A percentile compares a stretch with the other conserved stretches of the same genome.
Evolutionary conservation across 1,139 yeast genomes (phyloP).

Genomic region (Magnusiomyces tetraspermus): DNA sequence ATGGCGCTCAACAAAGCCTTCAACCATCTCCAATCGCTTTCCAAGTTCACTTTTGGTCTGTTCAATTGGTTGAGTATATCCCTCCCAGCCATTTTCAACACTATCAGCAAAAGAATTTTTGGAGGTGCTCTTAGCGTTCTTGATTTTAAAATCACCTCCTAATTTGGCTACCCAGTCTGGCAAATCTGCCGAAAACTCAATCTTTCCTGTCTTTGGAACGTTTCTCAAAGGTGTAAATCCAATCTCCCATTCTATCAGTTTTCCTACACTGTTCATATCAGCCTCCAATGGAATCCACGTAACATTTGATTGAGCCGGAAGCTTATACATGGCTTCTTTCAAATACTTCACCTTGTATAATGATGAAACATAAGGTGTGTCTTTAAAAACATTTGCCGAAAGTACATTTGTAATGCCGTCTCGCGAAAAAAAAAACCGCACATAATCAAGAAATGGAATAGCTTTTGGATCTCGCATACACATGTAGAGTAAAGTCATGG

Average conservation of each 20-base stretch:
- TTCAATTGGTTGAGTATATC: background rate
- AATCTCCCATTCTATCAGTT: conserved; percentile 8
- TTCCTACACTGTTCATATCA: background rate
- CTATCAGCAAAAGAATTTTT: background rate
- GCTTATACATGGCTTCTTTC: conserved; percentile 10
- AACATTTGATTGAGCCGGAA: conserved; percentile 5
- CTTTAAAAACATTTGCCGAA: background rate
- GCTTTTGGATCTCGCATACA: background rate
- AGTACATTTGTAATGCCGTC: background rate
- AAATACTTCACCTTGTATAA: conserved; percentile 4
- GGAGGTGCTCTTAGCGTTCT: background rate
- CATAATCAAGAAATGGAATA: conserved; percentile 1
- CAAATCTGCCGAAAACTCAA: background rate
- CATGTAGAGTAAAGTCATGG: conserved; percentile 2
- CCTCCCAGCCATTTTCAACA: background rate
- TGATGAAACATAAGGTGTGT: background rate
- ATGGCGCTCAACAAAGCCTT: background rate
- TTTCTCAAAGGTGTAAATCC: conserved; percentile 4
- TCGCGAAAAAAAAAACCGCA: conserved; percentile 1
- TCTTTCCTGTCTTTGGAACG: background rate
- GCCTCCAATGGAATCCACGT: conserved; percentile 9
- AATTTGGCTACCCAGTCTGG: background rate
- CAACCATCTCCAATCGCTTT: background rate
- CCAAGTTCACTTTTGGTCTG: background rate
- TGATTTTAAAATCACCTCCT: background rate